A percentile compares a stretch with the other conserved stretches of the same genome.
These are phyloP conservation scores for Aschersonia sp. DNA, from an alignment of 2,329 filamentous ascomycete genomes.

Conservation along the genomic window DNA sequence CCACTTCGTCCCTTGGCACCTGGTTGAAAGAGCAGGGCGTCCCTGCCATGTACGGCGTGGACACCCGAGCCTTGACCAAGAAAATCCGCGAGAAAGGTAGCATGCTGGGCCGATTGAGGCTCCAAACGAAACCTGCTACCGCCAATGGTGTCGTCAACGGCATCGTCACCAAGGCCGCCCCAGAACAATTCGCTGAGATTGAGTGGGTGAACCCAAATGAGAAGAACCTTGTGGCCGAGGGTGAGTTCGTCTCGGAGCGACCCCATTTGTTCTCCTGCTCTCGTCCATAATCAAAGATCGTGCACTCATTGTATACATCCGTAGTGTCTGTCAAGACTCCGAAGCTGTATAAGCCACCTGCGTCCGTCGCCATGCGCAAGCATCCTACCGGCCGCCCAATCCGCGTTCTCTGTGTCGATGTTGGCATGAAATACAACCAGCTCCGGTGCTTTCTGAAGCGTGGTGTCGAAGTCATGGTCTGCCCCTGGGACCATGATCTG, in stretches of 20 bases:
- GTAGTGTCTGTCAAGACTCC: conserved; percentile 80
- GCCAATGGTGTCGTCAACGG: conserved; percentile 27
- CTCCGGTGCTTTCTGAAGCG: conserved; percentile 81
- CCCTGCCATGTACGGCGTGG: conserved; percentile 87
- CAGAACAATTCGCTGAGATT: conserved; percentile 54
- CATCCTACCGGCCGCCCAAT: conserved; percentile 80
- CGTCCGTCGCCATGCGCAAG: conserved; percentile 57
- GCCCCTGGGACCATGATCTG: conserved; percentile 94
- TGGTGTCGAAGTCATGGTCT: conserved; percentile 85
- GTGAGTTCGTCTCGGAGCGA: conserved; percentile 39
- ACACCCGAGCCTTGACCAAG: conserved; percentile 89
- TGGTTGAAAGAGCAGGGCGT: conserved; percentile 96
- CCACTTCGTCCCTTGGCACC: conserved; percentile 73
- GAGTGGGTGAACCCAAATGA: conserved; percentile 88
- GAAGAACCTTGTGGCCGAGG: conserved; percentile 86
- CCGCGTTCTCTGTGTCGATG: conserved; percentile 84
- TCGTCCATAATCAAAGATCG: conserved; percentile 10
- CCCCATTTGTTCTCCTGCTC: conserved; percentile 6
- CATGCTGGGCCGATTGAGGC: conserved; percentile 84
- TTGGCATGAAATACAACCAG: conserved; percentile 98
- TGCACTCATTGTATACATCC: conserved; percentile 18
- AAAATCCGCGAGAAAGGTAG: conserved; percentile 85
- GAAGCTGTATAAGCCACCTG: conserved; percentile 68
- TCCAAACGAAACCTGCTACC: conserved; percentile 37
- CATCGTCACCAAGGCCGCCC: conserved; percentile 12